These are phyloP conservation scores for Sugiyamaella valdiviana DNA, from an alignment of 805 yeast genomes.

Conservation along the genomic window DNA sequence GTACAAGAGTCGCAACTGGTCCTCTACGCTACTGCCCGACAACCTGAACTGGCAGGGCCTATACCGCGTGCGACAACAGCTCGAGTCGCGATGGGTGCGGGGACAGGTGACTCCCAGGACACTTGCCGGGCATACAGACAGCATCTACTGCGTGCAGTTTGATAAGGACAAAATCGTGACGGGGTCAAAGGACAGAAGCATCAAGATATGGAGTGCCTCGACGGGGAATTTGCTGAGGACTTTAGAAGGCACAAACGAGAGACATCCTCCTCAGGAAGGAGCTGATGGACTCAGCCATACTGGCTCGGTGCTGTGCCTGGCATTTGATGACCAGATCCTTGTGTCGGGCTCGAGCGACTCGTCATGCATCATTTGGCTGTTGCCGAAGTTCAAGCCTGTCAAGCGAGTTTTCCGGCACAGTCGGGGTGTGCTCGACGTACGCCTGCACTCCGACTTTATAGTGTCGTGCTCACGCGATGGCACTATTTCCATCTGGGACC, in stretches of 20 bases:
- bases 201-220: constrained; percentile 32
- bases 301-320: constrained; percentile 31
- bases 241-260: constrained; percentile 12
- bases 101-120: constrained; percentile 20
- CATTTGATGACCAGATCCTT: constrained; percentile 25
- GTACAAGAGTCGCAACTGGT: constrained; percentile 17
- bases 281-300: constrained; percentile 17
- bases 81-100: constrained; percentile 27
- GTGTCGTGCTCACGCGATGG: constrained; percentile 33
- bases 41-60: constrained; percentile 22
- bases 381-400: constrained; percentile 21
- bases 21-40: constrained; percentile 13
- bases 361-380: constrained; percentile 31
- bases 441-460: constrained; percentile 23
- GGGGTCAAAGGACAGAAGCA: constrained; percentile 50
- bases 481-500: constrained; percentile 28
- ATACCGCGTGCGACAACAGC: constrained; percentile 20
- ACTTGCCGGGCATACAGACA: constrained; percentile 67
- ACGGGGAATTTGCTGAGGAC: constrained; percentile 19
- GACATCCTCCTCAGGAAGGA: background rate
- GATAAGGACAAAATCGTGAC: constrained; percentile 66
- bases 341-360: constrained; percentile 33
- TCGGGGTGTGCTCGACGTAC: constrained; percentile 28
- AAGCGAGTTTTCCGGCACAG: constrained; percentile 23
- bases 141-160: constrained; percentile 75